Conservation (phyloP, 176 grass and related monocot species). For the Eremochloa ophiuroides region DNA sequence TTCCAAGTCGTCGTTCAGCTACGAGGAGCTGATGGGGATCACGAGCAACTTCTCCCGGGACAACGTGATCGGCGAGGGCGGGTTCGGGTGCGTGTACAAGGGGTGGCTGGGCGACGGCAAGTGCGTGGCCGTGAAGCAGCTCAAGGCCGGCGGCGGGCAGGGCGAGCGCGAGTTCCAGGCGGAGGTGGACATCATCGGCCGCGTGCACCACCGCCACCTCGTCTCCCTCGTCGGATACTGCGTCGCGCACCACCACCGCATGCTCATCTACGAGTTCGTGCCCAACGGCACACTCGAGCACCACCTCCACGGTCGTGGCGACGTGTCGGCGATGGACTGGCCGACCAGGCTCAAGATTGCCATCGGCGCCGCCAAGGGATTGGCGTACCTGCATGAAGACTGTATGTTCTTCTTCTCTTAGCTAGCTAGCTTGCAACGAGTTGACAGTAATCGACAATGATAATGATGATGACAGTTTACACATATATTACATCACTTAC, state of each 20-base stretch:
- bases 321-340: constrained; percentile 59
- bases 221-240: constrained; percentile 86
- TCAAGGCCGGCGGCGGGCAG: constrained; percentile 68
- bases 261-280: constrained; percentile 90
- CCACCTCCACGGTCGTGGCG: constrained; percentile 61
- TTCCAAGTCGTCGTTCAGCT: constrained; percentile 64
- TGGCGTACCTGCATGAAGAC: constrained; percentile 86
- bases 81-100: constrained; percentile 81
- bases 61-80: constrained; percentile 78
- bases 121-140: constrained; percentile 78
- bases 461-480: no score
- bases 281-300: constrained; percentile 71
- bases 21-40: constrained; percentile 72
- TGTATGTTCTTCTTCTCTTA: constrained; percentile 58
- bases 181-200: constrained; percentile 92
- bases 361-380: constrained; percentile 61
- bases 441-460: no score
- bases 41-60: constrained; percentile 61
- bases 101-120: constrained; percentile 64
- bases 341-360: constrained; percentile 65
- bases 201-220: constrained; percentile 91
- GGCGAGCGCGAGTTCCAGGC: constrained; percentile 81
- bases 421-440: neutral
- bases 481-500: no score
- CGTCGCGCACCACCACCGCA: constrained; percentile 49